Evolutionary conservation across 1,284 basidiomycete genomes (phyloP).

Genomic region (Volvariella volvacea): DNA sequence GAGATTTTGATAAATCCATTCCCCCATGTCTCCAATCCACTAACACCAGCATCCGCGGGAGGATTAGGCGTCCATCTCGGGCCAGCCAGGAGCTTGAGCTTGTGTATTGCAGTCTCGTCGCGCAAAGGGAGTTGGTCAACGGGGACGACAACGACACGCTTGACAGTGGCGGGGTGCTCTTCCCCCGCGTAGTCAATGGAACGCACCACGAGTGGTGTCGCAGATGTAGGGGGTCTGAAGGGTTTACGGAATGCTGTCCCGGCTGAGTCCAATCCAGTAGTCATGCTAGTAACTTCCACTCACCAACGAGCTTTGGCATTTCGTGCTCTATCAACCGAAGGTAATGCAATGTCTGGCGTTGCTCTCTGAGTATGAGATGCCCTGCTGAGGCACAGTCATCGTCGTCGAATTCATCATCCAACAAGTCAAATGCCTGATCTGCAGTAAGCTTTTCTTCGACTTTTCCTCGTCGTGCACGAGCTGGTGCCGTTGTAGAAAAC

Average conservation of each 20-base stretch:
- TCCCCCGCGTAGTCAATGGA: conserved; percentile 74
- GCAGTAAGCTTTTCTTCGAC: conserved; percentile 28
- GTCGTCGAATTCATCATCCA: conserved; percentile 38
- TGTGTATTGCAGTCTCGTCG: conserved; percentile 58
- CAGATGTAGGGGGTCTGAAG: conserved; percentile 58
- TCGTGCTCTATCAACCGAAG: conserved; percentile 81
- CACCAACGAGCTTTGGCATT: conserved; percentile 76
- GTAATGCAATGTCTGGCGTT: conserved; percentile 66
- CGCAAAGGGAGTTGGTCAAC: conserved; percentile 66
- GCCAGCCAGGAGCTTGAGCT: conserved; percentile 78
- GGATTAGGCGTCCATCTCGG: conserved; percentile 73
- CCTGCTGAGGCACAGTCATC: conserved; percentile 63
- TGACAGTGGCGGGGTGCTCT: conserved; percentile 60
- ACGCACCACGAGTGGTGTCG: conserved; percentile 61
- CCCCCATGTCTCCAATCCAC: conserved; percentile 37
- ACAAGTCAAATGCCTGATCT: conserved; percentile 30
- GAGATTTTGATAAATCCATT: conserved; percentile 83
- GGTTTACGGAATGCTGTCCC: conserved; percentile 65
- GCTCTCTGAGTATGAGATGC: conserved; percentile 62
- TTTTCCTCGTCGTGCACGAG: conserved; percentile 25
- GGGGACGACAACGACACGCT: conserved; percentile 67
- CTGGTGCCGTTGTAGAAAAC: conserved; percentile 21
- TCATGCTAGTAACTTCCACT: conserved; percentile 21
- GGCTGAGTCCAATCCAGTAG: conserved; percentile 6
- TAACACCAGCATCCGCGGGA: conserved; percentile 58